Percentiles rank a stretch among this genome's conserved stretches.
phyloP scores from a whole-genome alignment of 148 eudicot genomes.

The Heliosperma pusillum region DNA sequence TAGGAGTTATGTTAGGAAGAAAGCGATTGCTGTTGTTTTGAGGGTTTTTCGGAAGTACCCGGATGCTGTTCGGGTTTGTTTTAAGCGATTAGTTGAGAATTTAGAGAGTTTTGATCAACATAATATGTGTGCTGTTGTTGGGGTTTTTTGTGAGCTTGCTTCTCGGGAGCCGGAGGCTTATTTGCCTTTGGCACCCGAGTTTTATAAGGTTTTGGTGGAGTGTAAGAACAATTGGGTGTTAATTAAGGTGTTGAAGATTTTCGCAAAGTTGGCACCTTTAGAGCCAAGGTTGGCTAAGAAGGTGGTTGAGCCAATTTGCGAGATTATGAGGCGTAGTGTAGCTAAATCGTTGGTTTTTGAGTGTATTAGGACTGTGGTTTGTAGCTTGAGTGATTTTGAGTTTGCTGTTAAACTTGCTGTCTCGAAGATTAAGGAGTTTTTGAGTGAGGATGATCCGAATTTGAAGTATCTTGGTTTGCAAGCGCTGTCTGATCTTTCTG shows the following conservation, averaged over 20 bases:
- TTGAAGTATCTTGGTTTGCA: slow-evolving; percentile 74
- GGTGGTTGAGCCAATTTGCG: slow-evolving; percentile 84
- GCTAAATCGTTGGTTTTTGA: slow-evolving; percentile 83
- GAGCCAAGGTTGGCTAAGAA: slow-evolving; percentile 85
- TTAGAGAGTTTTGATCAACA: slow-evolving; percentile 55
- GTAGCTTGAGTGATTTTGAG: slow-evolving; percentile 60
- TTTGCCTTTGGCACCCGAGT: slow-evolving; percentile 80
- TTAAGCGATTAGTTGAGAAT: slow-evolving; percentile 82
- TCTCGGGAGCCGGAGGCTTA: slow-evolving; percentile 52
- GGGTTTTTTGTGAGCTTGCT: slow-evolving; percentile 85
- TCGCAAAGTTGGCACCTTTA: slow-evolving; percentile 65
- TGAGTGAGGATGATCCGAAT: slow-evolving; percentile 70
- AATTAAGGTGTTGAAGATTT: slow-evolving; percentile 90
- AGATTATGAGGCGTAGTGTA: slow-evolving; percentile 57
- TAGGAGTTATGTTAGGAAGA: slow-evolving; percentile 56
- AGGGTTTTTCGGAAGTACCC: slow-evolving; percentile 61
- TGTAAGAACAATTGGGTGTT: slow-evolving; percentile 90
- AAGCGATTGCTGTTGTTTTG: slow-evolving; percentile 54
- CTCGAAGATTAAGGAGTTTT: slow-evolving; percentile 57
- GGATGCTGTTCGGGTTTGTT: slow-evolving; percentile 84
- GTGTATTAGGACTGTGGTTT: slow-evolving; percentile 74
- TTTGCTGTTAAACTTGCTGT: slow-evolving; percentile 70
- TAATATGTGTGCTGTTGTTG: slow-evolving; percentile 50
- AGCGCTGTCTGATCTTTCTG: slow-evolving; percentile 51
- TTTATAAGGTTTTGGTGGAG: slow-evolving; percentile 64